phyloP scores from a whole-genome alignment of 768 basidiomycete genomes.

The Mycena amicta region DNA sequence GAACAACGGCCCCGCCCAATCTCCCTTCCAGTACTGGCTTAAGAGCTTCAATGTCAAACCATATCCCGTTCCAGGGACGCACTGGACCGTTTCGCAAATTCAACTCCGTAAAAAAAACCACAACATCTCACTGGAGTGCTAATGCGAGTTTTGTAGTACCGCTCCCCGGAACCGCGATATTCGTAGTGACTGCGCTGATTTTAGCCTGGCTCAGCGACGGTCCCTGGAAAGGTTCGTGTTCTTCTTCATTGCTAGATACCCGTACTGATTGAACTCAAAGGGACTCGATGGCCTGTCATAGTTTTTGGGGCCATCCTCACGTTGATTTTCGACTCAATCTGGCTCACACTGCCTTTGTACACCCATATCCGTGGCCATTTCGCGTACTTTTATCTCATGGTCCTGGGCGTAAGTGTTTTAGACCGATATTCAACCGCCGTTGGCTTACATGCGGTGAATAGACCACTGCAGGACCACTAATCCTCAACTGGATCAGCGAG shows the following conservation, averaged over 20 bases:
- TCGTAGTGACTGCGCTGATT: conserved; percentile 17
- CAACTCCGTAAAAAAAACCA: conserved; percentile 11
- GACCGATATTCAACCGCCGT: not conserved
- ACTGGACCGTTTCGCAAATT: conserved; percentile 20
- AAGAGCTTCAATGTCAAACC: conserved; percentile 25
- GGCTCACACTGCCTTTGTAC: conserved; percentile 20
- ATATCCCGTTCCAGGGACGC: conserved; percentile 19
- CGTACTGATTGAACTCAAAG: not conserved
- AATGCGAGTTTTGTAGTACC: conserved; percentile 9
- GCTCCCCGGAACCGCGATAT: conserved; percentile 19
- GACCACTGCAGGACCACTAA: conserved; percentile 20
- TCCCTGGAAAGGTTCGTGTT: conserved; percentile 12
- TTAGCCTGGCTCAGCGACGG: conserved; percentile 23
- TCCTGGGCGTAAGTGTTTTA: conserved; percentile 16
- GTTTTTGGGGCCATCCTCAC: conserved; percentile 8
- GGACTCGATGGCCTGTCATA: conserved; percentile 5
- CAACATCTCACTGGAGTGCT: not conserved
- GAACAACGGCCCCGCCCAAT: conserved; percentile 21
- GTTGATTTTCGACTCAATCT: conserved; percentile 15
- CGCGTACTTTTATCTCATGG: conserved; percentile 22
- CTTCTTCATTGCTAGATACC: not conserved
- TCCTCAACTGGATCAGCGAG: conserved; percentile 24
- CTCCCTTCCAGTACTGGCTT: conserved; percentile 22
- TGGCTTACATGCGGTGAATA: not conserved
- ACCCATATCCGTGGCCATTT: conserved; percentile 22